Evolutionary conservation across 2,329 filamentous ascomycete genomes (phyloP), one percentile per base, ranked within the genome.

Genomic region (Graphilbum fragrans): DNA sequence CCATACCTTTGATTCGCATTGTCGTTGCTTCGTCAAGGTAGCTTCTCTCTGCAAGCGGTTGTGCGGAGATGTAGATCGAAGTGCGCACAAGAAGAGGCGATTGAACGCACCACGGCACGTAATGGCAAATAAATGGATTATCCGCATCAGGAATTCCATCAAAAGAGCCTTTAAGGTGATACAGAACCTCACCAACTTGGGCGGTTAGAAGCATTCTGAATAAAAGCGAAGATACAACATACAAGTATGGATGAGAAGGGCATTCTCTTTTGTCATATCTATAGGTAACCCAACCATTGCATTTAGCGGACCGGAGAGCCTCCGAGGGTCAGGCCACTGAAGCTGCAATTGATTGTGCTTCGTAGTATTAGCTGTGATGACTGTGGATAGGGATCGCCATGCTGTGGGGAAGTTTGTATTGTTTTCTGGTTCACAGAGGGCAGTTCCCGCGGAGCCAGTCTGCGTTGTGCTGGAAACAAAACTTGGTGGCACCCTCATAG

Each of bases 141-240:
- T 59, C 49, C 7, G 58, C 57, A 20, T 63, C 58, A 2, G 64
- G 62, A 18, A 60, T 60, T 2, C 66, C 67, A 37, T 68, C 64
- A 7, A 70, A 57, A 2, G 62, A 66, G 4, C 62, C 63, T 40
- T 69, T 68, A 53, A 68, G 69, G 16, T 64, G 64, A 23, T 59
- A 62, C 8, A 70, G 52, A 3, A 70, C 52, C 42, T 65, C 62
- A 5, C 68, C 50, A 37, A 68, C 67, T 69, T 16, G 7, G 8
- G 7, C 12, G 22, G 38, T 34, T 7, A 36, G 33, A 12, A 25
- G 32, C 6, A 25, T 19, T 9, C 8, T 17, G 16, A 21, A 19
- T 20, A 12, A 11, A 31, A 23, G 8, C 20, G 33, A 9, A n/a
- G n/a, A 16, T 4, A 22, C 9, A 33, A 46, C 49, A 21, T 31